Conservation (phyloP, 148 eudicot species). For the Diospyros kaki region DNA sequence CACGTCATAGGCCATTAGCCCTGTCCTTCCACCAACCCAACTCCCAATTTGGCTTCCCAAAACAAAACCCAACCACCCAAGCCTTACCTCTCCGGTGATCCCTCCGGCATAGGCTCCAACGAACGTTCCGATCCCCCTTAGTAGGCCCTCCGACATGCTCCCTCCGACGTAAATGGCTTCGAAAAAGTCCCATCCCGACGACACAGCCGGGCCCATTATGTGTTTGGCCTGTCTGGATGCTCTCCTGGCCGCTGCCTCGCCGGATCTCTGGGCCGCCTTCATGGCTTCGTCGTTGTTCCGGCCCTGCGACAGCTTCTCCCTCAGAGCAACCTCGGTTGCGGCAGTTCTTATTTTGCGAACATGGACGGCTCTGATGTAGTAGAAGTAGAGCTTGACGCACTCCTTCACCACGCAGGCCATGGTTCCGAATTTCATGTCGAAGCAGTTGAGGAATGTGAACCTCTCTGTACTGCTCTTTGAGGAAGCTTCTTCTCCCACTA, state of each 20-base stretch:
- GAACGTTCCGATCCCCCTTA: slow-evolving; percentile 44
- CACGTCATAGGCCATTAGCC: slow-evolving; percentile 49
- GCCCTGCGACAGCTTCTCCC: slow-evolving; percentile 34
- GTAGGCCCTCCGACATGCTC: slow-evolving; percentile 31
- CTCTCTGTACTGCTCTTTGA: slow-evolving; percentile 36
- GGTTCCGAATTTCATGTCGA: slow-evolving; percentile 46
- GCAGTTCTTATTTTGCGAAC: slow-evolving; percentile 29
- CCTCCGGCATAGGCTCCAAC: slow-evolving; percentile 42
- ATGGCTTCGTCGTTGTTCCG: slow-evolving; percentile 15
- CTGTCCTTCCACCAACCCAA: slow-evolving; percentile 50
- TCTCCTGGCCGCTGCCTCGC: slow-evolving; percentile 34
- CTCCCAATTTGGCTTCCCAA: slow-evolving; percentile 54
- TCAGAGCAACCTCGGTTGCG: slow-evolving; percentile 31
- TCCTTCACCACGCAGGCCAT: slow-evolving; percentile 43
- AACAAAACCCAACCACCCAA: slow-evolving; percentile 43
- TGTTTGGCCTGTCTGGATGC: slow-evolving; percentile 37
- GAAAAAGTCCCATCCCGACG: slow-evolving; percentile 53
- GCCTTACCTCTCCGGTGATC: slow-evolving; percentile 30
- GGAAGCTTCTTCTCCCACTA: slow-evolving; percentile 37
- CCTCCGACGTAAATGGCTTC: slow-evolving; percentile 46
- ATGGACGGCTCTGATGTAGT: slow-evolving; percentile 38
- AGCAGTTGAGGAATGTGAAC: slow-evolving; percentile 40
- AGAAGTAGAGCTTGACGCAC: slow-evolving; percentile 33
- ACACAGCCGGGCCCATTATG: slow-evolving; percentile 37
- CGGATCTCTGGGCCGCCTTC: slow-evolving; percentile 25